Base-by-base conservation (phyloP, 306 rosid species). In the Dicorynia guianensis region DNA sequence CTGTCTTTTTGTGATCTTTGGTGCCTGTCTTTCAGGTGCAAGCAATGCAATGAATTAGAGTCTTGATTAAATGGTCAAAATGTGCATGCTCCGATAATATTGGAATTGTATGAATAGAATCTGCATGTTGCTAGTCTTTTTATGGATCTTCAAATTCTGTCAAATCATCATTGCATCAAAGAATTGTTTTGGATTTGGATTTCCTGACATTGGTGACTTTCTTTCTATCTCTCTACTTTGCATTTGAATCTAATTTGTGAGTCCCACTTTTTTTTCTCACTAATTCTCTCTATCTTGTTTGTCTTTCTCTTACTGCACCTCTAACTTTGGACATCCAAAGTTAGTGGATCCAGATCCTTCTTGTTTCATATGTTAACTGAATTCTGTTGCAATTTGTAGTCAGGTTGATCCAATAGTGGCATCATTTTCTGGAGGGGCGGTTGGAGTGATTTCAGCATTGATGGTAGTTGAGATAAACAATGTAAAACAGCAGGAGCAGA, bases 321-420 rank as follows among this genome's bases (percentile, higher is more conserved):
- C n/a, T n/a, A n/a, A n/a, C n/a, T n/a, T n/a, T n/a, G n/a, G n/a
- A n/a, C n/a, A n/a, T n/a, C n/a, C n/a, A n/a, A n/a, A n/a, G n/a
- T n/a, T n/a, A n/a, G n/a, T n/a, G n/a, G n/a, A n/a, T n/a, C n/a
- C n/a, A n/a, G n/a, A n/a, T n/a, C n/a, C n/a, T n/a, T n/a, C 10
- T 46, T 61, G 17, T 78, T 30, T 72, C 42, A n/a, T 43, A 44
- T 76, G 20, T 70, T 67, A 47, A 84, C 42, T 35, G 39, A 35
- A 20, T 42, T 61, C 10, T 76, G 72, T 82, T 79, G 58, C 58
- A 40, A 72, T 75, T 39, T 87, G 57, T 89, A 95, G 98, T 87
- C 90, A 95, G 82, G 98, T 95, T 77, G 98, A 95, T 86, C 98
- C 98, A 67, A 92, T 95, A 25, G 98, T 95, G 48, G 98, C 98